Evolutionary conservation across 495 filamentous ascomycete species (phyloP).

Genomic region (Neohortaea acidophila): DNA sequence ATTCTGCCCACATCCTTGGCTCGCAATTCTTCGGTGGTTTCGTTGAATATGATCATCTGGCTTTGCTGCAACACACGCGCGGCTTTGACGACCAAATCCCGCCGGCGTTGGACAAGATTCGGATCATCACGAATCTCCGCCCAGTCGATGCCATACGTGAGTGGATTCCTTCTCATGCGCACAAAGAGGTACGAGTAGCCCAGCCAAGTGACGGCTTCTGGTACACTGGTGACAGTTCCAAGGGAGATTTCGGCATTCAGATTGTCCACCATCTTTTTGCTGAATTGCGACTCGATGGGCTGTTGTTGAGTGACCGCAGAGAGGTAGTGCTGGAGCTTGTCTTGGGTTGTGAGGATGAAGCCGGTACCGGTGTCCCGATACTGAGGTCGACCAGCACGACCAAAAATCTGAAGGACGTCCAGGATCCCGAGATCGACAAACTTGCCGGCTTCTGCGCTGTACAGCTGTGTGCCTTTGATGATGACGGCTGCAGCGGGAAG

Average conservation of each 20-base stretch:
- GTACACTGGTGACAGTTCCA: conserved; percentile 88
- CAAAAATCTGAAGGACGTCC: conserved; percentile 96
- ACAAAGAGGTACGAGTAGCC: conserved; percentile 97
- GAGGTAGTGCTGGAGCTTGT: conserved; percentile 85
- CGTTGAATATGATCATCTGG: conserved; percentile 98
- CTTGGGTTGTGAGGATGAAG: conserved; percentile 88
- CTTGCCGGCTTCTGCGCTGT: conserved; percentile 89
- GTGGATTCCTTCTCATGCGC: conserved; percentile 81
- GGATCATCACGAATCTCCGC: conserved; percentile 80
- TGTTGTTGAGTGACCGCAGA: conserved; percentile 86
- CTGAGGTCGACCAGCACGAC: conserved; percentile 90
- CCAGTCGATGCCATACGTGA: conserved; percentile 92
- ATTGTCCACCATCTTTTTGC: conserved; percentile 81
- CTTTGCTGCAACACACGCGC: conserved; percentile 71
- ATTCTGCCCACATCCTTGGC: conserved; percentile 93
- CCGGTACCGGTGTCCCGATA: conserved; percentile 93
- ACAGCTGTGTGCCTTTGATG: conserved; percentile 95
- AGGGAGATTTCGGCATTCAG: conserved; percentile 89
- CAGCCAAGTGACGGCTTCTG: conserved; percentile 89
- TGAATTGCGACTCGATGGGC: conserved; percentile 90
- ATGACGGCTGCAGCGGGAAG: conserved; percentile 91
- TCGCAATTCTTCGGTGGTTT: conserved; percentile 72
- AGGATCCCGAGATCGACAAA: conserved; percentile 94
- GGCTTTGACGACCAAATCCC: conserved; percentile 72
- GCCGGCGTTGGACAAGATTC: conserved; percentile 60